Percentiles rank a stretch among this genome's conserved stretches.
These are phyloP conservation scores for Capsicum rhomboideum DNA, from an alignment of 257 asterid genomes.

Conservation along the genomic window DNA sequence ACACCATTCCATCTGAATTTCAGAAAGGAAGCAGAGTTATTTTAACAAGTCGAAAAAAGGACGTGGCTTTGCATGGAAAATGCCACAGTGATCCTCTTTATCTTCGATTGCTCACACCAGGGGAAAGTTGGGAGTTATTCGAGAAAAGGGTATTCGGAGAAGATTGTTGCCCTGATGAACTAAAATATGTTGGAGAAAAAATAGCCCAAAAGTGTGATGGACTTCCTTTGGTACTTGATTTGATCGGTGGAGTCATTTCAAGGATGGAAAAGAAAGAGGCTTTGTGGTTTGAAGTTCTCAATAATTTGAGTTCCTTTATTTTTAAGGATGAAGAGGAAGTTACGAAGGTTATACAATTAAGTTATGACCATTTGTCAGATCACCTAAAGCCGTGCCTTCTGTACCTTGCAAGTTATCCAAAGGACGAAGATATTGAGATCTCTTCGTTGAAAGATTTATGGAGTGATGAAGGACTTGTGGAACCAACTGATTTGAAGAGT, in stretches of 20 bases:
- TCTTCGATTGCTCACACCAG: not conserved
- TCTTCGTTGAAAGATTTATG: slow-evolving; percentile 5
- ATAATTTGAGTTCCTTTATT: not conserved
- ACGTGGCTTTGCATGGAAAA: not conserved
- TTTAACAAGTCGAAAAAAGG: not conserved
- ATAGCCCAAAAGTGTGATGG: not conserved
- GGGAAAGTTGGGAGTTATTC: not conserved
- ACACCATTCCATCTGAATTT: not conserved
- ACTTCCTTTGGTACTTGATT: not conserved
- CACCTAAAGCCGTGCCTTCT: slow-evolving; percentile 24
- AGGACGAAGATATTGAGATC: slow-evolving; percentile 4
- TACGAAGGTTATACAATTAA: slow-evolving; percentile 10
- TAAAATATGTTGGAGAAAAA: not conserved
- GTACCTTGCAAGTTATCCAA: slow-evolving; percentile 15
- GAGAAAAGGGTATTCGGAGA: not conserved
- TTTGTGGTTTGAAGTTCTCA: slow-evolving; percentile 6
- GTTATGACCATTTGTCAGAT: slow-evolving; percentile 17
- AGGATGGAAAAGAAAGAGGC: not conserved
- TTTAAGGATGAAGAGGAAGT: not conserved
- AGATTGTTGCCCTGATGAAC: not conserved
- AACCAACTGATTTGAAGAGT: not conserved
- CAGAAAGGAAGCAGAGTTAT: not conserved
- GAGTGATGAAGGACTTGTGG: slow-evolving; percentile 28
- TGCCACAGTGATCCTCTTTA: not conserved
- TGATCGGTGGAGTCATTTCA: slow-evolving; percentile 7